Base-by-base conservation (phyloP, 306 rosid genomes). In the Potentilla sterilis region DNA sequence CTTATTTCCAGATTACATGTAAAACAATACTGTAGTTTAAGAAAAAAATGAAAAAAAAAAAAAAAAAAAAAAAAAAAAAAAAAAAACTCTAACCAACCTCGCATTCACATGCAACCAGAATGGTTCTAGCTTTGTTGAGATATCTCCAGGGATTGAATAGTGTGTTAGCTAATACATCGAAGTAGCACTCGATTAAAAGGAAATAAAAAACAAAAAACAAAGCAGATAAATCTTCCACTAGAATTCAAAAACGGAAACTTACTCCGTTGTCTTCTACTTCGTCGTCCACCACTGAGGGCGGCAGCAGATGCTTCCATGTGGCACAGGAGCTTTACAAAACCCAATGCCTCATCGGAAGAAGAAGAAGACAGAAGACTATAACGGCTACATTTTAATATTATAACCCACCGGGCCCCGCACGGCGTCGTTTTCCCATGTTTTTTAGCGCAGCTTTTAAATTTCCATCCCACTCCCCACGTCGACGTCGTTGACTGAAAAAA, bases 351-450 rank as follows among this genome's bases (percentile, higher is more conserved):
- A 32, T 59, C 41, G 40, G 40, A 32, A 13, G 18, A n/a, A 21
- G 32, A 21, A 19, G 22, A 21, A 12, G 66, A 32, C 66, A 61
- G 10, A 14, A 41, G 40, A 21, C n/a, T 6, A 58, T 75, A 89
- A 91, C 93, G 97, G 90, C 90, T 84, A 84, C 76, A 79, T 87
- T 59, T 4, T 11, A 10, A 24, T 5, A 28, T 34, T 5, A 5
- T 28, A n/a, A 47, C 63, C 74, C 73, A 18, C 46, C n/a, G 80
- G 85, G 58, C 19, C 85, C 41, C 86, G 82, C 72, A 79, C 67
- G 38, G 46, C 51, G 73, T 69, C 84, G 13, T 76, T 72, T 34
- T 28, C 73, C 66, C 5, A 28, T 68, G 13, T 28, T 10, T 13
- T 10, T 64, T 28, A 61, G 67, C 21, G 4, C 40, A 3, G 40